These are phyloP conservation scores for Waitea zeae DNA, from an alignment of 1,284 basidiomycete species.

Conservation along the genomic window DNA sequence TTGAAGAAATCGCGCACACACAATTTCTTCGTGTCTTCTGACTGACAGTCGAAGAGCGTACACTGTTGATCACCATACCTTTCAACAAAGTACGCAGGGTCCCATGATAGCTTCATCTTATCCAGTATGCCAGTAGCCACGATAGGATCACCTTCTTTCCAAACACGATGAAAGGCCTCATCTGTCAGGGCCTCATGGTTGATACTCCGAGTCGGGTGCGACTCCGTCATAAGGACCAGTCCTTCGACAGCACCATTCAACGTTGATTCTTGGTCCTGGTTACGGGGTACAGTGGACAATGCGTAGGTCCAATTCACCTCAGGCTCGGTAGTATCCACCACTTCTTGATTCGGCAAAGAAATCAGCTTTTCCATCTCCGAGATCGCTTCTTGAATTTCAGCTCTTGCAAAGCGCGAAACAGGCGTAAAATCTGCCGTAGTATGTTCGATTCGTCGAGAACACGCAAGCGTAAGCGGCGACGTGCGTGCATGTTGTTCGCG, in stretches of 20 bases:
- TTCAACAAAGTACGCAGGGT: slow-evolving; percentile 62
- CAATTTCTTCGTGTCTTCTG: slow-evolving; percentile 39
- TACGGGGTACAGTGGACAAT: neutral
- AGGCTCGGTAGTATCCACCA: neutral
- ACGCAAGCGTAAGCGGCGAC: slow-evolving; percentile 59
- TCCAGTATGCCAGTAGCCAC: slow-evolving; percentile 50
- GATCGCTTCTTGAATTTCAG: slow-evolving; percentile 48
- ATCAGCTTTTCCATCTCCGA: slow-evolving; percentile 46
- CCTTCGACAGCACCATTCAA: neutral
- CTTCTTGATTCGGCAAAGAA: neutral
- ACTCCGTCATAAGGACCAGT: slow-evolving; percentile 17
- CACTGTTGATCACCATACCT: slow-evolving; percentile 54
- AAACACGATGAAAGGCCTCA: slow-evolving; percentile 46
- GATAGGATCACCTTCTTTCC: slow-evolving; percentile 59
- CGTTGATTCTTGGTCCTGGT: neutral
- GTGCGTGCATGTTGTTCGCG: slow-evolving; percentile 44
- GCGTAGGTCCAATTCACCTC: neutral
- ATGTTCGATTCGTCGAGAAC: slow-evolving; percentile 53
- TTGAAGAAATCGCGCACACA: slow-evolving; percentile 70
- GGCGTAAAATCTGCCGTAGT: slow-evolving; percentile 54
- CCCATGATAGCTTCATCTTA: slow-evolving; percentile 60
- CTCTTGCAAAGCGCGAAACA: slow-evolving; percentile 56
- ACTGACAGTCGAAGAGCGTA: slow-evolving; percentile 68
- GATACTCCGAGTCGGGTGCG: slow-evolving; percentile 26
- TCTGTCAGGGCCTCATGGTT: slow-evolving; percentile 35